Evolutionary conservation across 2,329 filamentous ascomycete species (phyloP).

Genomic region (Paracoccidioides lutzii): DNA sequence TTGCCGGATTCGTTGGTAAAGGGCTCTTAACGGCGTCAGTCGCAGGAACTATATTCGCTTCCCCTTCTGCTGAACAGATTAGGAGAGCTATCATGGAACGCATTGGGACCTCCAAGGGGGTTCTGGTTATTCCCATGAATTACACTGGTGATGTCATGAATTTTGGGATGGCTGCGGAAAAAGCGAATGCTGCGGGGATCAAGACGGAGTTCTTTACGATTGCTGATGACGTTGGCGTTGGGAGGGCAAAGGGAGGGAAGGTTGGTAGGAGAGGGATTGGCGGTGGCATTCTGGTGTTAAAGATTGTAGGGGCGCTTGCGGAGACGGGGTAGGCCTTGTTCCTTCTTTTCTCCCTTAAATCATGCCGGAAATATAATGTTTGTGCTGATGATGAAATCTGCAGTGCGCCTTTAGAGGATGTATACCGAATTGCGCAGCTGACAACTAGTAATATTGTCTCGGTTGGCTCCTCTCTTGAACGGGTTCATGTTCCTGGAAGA

Average conservation of each 20-base stretch:
- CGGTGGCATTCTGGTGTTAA: constrained; percentile 81
- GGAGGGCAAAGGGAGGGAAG: constrained; percentile 69
- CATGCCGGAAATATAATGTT: not conserved
- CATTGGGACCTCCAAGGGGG: constrained; percentile 58
- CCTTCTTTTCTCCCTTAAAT: not conserved
- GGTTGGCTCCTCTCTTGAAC: constrained; percentile 72
- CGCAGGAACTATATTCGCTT: constrained; percentile 77
- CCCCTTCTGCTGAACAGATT: constrained; percentile 70
- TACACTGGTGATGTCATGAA: constrained; percentile 84
- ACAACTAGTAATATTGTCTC: constrained; percentile 66
- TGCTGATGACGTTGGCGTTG: constrained; percentile 84
- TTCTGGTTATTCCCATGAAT: constrained; percentile 90
- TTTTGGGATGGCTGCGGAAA: constrained; percentile 88
- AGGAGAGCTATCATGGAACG: constrained; percentile 59
- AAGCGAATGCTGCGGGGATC: constrained; percentile 67
- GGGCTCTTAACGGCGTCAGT: constrained; percentile 72
- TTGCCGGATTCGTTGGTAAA: constrained; percentile 69
- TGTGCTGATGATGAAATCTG: not conserved
- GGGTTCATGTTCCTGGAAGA: constrained; percentile 86
- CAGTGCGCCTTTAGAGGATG: constrained; percentile 50
- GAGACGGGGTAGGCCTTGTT: constrained; percentile 45
- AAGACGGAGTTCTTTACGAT: constrained; percentile 82
- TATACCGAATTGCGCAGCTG: constrained; percentile 57
- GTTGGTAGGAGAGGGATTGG: constrained; percentile 84
- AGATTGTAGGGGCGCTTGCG: constrained; percentile 75